phyloP scores from a whole-genome alignment of 2,329 filamentous ascomycete species.

The Trichoderma endophyticum region DNA sequence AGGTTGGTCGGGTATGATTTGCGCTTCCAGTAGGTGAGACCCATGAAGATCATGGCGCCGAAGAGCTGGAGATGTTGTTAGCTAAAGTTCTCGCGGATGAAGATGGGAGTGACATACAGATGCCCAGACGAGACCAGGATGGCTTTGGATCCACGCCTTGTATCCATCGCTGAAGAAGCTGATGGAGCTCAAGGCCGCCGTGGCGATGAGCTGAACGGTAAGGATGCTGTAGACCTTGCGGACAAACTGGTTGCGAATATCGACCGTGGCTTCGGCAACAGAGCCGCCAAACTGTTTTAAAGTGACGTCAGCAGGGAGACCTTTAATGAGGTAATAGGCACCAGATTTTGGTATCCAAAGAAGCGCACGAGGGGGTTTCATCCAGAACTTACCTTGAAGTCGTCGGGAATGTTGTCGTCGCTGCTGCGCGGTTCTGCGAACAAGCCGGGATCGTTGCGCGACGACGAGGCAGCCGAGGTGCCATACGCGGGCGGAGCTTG shows the following conservation, averaged over 20 bases:
- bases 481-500: conserved; percentile 80
- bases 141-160: conserved; percentile 79
- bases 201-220: conserved; percentile 88
- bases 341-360: not conserved
- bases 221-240: conserved; percentile 98
- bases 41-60: conserved; percentile 78
- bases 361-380: not conserved
- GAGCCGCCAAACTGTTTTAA: conserved; percentile 74
- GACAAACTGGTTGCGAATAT: conserved; percentile 95
- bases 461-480: conserved; percentile 49
- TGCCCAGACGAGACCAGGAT: conserved; percentile 80
- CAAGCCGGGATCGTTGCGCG: conserved; percentile 56
- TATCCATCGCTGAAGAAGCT: conserved; percentile 82
- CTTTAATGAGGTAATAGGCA: not conserved
- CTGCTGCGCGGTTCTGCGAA: conserved; percentile 70
- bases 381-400: conserved; percentile 72
- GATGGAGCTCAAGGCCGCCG: conserved; percentile 73
- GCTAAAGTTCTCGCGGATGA: not conserved
- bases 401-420: conserved; percentile 89
- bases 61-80: conserved; percentile 54
- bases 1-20: conserved; percentile 95
- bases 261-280: conserved; percentile 88
- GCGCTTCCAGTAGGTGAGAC: conserved; percentile 91
- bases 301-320: conserved; percentile 2
- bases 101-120: conserved; percentile 52